Evolutionary conservation across 2,329 filamentous ascomycete genomes (phyloP).

Genomic region (Curvularia lunata): DNA sequence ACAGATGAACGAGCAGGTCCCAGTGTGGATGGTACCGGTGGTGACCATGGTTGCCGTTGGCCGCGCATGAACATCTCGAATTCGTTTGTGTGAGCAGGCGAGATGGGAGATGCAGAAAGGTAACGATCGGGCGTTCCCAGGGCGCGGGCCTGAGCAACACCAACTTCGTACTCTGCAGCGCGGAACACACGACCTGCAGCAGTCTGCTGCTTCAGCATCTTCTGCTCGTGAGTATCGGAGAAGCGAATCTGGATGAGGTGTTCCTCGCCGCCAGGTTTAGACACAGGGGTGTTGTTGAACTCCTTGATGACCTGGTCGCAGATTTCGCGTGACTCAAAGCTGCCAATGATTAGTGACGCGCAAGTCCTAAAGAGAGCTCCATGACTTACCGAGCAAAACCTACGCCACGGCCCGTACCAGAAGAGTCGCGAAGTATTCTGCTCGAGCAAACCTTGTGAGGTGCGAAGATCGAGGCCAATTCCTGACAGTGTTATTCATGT

Average conservation of each 20-base stretch:
- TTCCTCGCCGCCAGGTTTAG: slow-evolving; percentile 70
- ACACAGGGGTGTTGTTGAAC: slow-evolving; percentile 73
- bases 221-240: slow-evolving; percentile 95
- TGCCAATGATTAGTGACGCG: slow-evolving; percentile 49
- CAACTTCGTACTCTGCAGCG: slow-evolving; percentile 80
- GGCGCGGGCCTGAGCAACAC: slow-evolving; percentile 49
- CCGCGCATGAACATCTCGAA: slow-evolving; percentile 49
- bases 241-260: slow-evolving; percentile 91
- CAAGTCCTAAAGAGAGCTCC: not conserved
- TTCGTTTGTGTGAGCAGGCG: slow-evolving; percentile 44
- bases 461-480: slow-evolving; percentile 77
- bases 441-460: slow-evolving; percentile 87
- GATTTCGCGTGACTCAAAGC: slow-evolving; percentile 86
- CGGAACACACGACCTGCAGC: slow-evolving; percentile 94
- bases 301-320: slow-evolving; percentile 88
- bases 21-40: slow-evolving; percentile 44
- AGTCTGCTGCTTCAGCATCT: slow-evolving; percentile 94
- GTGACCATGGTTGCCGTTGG: slow-evolving; percentile 46
- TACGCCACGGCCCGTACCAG: slow-evolving; percentile 93
- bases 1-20: slow-evolving; percentile 40
- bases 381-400: slow-evolving; percentile 86
- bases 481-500: slow-evolving; percentile 55
- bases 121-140: slow-evolving; percentile 44
- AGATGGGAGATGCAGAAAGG: slow-evolving; percentile 43
- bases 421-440: slow-evolving; percentile 90